Conservation (phyloP, 2,329 filamentous ascomycete genomes). For the Metarhizium sp. region DNA sequence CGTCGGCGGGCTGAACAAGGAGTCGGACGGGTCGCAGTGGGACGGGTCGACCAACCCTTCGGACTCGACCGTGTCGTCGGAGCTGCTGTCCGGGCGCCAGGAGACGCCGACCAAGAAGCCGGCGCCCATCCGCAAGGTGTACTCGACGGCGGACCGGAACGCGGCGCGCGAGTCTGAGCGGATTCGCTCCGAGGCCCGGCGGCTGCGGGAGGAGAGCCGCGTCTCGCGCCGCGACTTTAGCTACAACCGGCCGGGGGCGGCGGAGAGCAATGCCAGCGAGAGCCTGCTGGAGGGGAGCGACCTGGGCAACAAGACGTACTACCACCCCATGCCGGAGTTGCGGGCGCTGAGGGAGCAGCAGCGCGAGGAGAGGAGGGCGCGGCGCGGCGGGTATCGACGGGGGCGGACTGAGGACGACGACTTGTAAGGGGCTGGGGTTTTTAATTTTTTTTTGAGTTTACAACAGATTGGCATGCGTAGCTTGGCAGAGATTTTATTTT, state of each 20-base stretch:
- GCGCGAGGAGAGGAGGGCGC: slow-evolving; percentile 25
- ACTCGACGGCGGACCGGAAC: slow-evolving; percentile 48
- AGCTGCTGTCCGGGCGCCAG: slow-evolving; percentile 51
- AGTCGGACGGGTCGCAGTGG: slow-evolving; percentile 69
- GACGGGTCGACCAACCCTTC: slow-evolving; percentile 64
- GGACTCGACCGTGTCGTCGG: slow-evolving; percentile 48
- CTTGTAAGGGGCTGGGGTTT: neutral
- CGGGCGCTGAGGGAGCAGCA: slow-evolving; percentile 20
- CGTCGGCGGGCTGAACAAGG: slow-evolving; percentile 81
- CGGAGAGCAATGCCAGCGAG: slow-evolving; percentile 23
- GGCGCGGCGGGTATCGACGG: slow-evolving; percentile 24
- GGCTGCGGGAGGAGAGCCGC: slow-evolving; percentile 44
- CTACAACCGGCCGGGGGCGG: slow-evolving; percentile 35
- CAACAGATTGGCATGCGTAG: neutral
- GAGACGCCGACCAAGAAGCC: slow-evolving; percentile 41
- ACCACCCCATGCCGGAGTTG: slow-evolving; percentile 45
- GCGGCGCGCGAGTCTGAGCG: slow-evolving; percentile 42
- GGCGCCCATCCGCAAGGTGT: slow-evolving; percentile 46
- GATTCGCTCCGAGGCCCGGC: slow-evolving; percentile 45
- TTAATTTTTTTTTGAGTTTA: too few relatives aligned
- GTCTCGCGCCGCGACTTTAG: slow-evolving; percentile 39
- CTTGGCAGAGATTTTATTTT: neutral
- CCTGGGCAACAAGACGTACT: slow-evolving; percentile 48
- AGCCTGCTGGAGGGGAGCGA: slow-evolving; percentile 31
- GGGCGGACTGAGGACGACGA: slow-evolving; percentile 23